A percentile compares a stretch with the other conserved stretches of the same genome.
Evolutionary conservation across 768 basidiomycete genomes (phyloP).

Genomic region (Amanita inopinata): DNA sequence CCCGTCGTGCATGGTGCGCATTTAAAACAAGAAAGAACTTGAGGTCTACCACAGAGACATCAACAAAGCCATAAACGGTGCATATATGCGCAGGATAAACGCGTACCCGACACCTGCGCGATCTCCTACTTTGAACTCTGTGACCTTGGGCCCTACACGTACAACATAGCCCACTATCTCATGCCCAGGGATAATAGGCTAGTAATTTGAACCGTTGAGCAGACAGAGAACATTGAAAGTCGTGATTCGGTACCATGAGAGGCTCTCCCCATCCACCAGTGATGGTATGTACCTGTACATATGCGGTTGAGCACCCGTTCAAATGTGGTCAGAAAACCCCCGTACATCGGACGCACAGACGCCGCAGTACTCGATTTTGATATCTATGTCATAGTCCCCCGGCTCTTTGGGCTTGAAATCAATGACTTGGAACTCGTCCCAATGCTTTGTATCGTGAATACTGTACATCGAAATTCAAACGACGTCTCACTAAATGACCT

Average conservation of each 20-base stretch:
- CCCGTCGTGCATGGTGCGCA: conserved; percentile 40
- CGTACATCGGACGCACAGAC: conserved; percentile 46
- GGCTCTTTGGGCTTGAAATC: conserved; percentile 43
- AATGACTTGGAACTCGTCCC: conserved; percentile 32
- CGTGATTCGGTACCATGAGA: conserved; percentile 16
- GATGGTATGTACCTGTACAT: conserved; percentile 27
- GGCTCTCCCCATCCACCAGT: conserved; percentile 28
- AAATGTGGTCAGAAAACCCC: not conserved
- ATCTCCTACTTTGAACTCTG: conserved; percentile 46
- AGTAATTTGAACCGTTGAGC: not conserved
- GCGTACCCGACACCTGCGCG: conserved; percentile 36
- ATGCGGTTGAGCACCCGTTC: not conserved
- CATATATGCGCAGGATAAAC: not conserved
- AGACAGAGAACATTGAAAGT: not conserved
- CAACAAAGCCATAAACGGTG: not conserved
- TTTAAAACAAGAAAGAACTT: conserved; percentile 33
- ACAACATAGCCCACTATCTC: conserved; percentile 48
- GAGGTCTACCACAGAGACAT: conserved; percentile 36
- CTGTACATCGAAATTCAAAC: conserved; percentile 12
- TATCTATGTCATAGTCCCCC: conserved; percentile 46
- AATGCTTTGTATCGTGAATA: conserved; percentile 24
- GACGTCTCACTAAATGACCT: not conserved
- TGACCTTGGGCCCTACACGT: conserved; percentile 44
- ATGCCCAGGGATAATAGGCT: conserved; percentile 35
- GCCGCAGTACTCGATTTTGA: conserved; percentile 39